Evolutionary conservation across 2,329 filamentous ascomycete species (phyloP), one percentile per base, ranked within the genome.

Genomic region (Aspergillus sojae): DNA sequence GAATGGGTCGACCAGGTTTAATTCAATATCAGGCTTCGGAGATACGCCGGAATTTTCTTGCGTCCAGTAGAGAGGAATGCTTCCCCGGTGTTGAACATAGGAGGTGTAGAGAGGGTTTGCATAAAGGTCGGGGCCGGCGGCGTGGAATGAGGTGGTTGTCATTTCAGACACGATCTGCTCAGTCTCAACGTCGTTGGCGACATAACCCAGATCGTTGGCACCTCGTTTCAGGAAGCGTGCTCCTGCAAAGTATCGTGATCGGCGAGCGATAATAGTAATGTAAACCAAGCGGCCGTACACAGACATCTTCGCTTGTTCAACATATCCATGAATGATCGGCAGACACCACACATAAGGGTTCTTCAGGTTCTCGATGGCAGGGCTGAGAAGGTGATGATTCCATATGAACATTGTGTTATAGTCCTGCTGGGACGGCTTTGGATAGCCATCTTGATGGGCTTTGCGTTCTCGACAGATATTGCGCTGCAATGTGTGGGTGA

Each of bases 111-210:
- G 91, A 1, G 94, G 93, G 72, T 91, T 98, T 5, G 93, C 89
- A 75, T 93, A 97, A 12, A 97, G 85, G 56, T 88, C 88, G 3
- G 91, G 92, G 0, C 93, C 94, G 5, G 95, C 93, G 3, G 92
- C 91, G 79, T 99, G 95, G 70, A 99, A 97, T 0, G 95, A 97
- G 0, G 95, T 99, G 0, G 93, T 97, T 57, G 94, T 83, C 71
- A 93, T 92, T 75, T 99, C 95, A 0, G 94, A 95, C 5, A 99
- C 94, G 64, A 99, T 97, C 76, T 99, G 95, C 78, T 99, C 95
- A 0, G 95, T 98, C 79, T 99, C 96, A 28, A 99, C 95, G 78
- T 99, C 96, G 74, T 99, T 99, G 58, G 95, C 96, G 60, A 99
- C 95, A 75, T 96, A 96, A 16, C 95, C 94, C 62, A 94, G 77